A percentile compares a stretch with the other conserved stretches of the same genome.
phyloP scores from a whole-genome alignment of 2,329 filamentous ascomycete species.

The Dendryphion nanum region DNA sequence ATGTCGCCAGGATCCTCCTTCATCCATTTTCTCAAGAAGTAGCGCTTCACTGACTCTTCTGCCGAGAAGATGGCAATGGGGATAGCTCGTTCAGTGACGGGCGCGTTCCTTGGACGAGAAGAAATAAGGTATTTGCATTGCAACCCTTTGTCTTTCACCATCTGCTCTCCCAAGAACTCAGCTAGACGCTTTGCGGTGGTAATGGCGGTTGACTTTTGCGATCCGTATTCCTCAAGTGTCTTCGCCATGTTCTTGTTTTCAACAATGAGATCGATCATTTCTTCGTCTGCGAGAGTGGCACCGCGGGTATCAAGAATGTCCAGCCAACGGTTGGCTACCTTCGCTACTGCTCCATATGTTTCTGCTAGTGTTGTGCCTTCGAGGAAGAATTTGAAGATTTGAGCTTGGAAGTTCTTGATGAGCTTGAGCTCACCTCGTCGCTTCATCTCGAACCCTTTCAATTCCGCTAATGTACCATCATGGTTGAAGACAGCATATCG shows the following conservation, averaged over 20 bases:
- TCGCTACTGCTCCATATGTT: slow-evolving; percentile 88
- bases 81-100: slow-evolving; percentile 90
- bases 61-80: slow-evolving; percentile 97
- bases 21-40: slow-evolving; percentile 92
- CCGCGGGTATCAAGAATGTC: slow-evolving; percentile 91
- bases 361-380: slow-evolving; percentile 84
- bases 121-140: slow-evolving; percentile 99
- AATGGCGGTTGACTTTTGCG: slow-evolving; percentile 97
- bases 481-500: slow-evolving; percentile 99
- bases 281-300: slow-evolving; percentile 87
- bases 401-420: slow-evolving; percentile 99
- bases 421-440: slow-evolving; percentile 96
- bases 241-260: slow-evolving; percentile 99
- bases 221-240: slow-evolving; percentile 92
- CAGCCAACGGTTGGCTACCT: slow-evolving; percentile 93
- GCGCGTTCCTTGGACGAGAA: slow-evolving; percentile 77
- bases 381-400: slow-evolving; percentile 99
- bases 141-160: slow-evolving; percentile 98
- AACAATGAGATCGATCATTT: slow-evolving; percentile 98
- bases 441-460: slow-evolving; percentile 98
- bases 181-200: slow-evolving; percentile 93
- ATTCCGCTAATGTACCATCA: slow-evolving; percentile 87
- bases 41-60: slow-evolving; percentile 80
- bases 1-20: slow-evolving; percentile 89
- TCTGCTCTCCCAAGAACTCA: slow-evolving; percentile 95